A percentile compares a stretch with the other conserved stretches of the same genome.
Conservation (phyloP, 805 yeast species). For the Yarrowia phangngaensis region DNA sequence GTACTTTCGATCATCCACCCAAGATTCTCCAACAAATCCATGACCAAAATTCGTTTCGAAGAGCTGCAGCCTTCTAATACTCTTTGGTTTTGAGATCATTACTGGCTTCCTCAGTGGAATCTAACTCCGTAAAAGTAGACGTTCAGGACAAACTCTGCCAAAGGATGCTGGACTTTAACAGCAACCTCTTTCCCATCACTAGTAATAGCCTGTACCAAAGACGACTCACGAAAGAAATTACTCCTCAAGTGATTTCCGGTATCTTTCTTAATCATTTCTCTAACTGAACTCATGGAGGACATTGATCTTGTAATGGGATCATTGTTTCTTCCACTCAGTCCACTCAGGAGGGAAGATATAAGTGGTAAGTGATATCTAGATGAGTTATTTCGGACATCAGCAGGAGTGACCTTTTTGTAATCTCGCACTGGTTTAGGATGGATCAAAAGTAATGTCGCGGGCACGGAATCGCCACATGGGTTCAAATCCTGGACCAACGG, state of each 20-base stretch:
- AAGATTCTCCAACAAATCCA: conserved; percentile 84
- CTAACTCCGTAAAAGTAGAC: conserved; percentile 86
- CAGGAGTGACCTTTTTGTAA: conserved; percentile 4
- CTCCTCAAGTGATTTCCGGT: conserved; percentile 58
- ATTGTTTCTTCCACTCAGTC: conserved; percentile 94
- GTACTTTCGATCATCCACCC: conserved; percentile 72
- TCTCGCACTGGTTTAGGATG: neutral
- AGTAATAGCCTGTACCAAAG: conserved; percentile 84
- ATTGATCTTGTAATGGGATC: conserved; percentile 86
- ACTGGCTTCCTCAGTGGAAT: conserved; percentile 79
- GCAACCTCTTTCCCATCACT: conserved; percentile 71
- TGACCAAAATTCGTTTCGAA: conserved; percentile 70
- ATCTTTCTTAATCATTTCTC: conserved; percentile 63
- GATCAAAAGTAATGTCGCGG: no score
- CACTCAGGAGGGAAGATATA: conserved; percentile 88
- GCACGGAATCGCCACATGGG: no score
- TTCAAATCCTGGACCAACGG: no score
- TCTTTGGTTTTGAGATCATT: conserved; percentile 70
- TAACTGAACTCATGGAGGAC: conserved; percentile 70
- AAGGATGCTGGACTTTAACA: conserved; percentile 91
- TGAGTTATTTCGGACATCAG: conserved; percentile 14
- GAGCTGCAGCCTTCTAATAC: conserved; percentile 63
- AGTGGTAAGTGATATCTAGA: conserved; percentile 74
- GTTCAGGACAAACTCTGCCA: conserved; percentile 83
- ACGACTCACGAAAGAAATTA: conserved; percentile 71